These are phyloP conservation scores for Ceraceosorus bombacis DNA, from an alignment of 1,284 basidiomycete species.

Conservation along the genomic window DNA sequence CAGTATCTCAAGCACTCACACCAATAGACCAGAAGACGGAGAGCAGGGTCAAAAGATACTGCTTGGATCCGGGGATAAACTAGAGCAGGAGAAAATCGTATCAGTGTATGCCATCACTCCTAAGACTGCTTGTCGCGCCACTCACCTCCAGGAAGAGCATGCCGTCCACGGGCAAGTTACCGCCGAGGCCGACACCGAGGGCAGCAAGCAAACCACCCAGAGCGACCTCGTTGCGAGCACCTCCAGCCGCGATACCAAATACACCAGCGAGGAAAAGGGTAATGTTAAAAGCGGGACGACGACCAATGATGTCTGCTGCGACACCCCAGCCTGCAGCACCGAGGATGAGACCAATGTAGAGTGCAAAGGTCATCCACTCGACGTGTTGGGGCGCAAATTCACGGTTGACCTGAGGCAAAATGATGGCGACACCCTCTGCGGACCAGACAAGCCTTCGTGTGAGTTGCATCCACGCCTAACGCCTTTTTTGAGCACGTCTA, in stretches of 20 bases:
- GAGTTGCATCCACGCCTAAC: not conserved
- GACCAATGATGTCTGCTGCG: constrained; percentile 43
- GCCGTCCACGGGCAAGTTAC: constrained; percentile 46
- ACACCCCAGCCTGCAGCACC: constrained; percentile 46
- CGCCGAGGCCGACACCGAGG: constrained; percentile 44
- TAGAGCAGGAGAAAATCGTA: constrained; percentile 10
- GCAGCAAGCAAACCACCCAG: constrained; percentile 41
- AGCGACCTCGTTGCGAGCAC: constrained; percentile 36
- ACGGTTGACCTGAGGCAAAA: constrained; percentile 36
- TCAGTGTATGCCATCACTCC: too few species aligned
- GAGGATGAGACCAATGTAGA: constrained; percentile 41
- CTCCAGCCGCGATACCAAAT: constrained; percentile 43
- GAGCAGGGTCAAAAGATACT: constrained; percentile 42
- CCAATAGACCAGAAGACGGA: constrained; percentile 43
- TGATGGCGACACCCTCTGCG: constrained; percentile 18
- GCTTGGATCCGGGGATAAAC: constrained; percentile 40
- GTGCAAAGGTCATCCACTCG: constrained; percentile 41
- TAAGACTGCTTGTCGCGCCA: too few species aligned
- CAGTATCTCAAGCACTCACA: too few species aligned
- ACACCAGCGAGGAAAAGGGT: constrained; percentile 44
- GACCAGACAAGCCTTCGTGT: not conserved
- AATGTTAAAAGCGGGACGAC: constrained; percentile 44
- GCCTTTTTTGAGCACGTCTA: too few species aligned
- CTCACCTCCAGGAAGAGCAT: constrained; percentile 37
- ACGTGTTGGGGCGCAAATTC: constrained; percentile 30